These are phyloP conservation scores for Mycena polygramma DNA, from an alignment of 768 basidiomycete genomes.

Conservation along the genomic window DNA sequence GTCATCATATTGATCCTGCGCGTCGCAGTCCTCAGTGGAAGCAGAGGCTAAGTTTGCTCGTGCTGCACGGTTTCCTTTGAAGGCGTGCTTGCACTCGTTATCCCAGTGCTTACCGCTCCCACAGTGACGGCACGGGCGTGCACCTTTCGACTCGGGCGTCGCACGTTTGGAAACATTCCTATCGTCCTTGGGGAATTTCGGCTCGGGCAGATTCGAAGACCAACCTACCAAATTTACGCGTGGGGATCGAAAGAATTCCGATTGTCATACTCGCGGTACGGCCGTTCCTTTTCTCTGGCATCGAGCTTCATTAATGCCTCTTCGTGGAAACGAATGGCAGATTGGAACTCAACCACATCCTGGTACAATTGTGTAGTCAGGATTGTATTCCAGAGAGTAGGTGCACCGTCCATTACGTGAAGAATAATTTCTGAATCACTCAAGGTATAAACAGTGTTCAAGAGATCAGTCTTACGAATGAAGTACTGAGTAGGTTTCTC, in stretches of 20 bases:
- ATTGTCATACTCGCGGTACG: background rate
- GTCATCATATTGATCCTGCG: conserved; percentile 47
- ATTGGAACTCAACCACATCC: background rate
- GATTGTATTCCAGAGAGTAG: background rate
- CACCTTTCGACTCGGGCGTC: conserved; percentile 36
- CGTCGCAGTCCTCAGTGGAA: conserved; percentile 31
- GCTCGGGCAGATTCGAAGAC: background rate
- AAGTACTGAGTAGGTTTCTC: background rate
- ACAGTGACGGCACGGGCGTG: conserved; percentile 50
- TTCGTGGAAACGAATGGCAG: background rate
- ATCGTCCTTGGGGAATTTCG: conserved; percentile 21
- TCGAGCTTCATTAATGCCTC: background rate
- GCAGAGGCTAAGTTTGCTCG: background rate
- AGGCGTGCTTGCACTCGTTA: conserved; percentile 46
- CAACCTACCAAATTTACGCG: conserved; percentile 12
- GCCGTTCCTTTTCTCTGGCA: background rate
- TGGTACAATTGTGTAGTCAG: background rate
- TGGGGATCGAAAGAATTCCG: background rate
- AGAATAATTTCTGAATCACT: background rate
- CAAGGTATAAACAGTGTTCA: background rate
- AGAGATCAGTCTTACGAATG: background rate
- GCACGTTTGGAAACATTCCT: conserved; percentile 6
- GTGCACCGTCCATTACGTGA: background rate
- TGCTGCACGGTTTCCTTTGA: conserved; percentile 25
- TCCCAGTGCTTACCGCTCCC: conserved; percentile 53